Base-by-base conservation (phyloP, 331 rosid genomes). In the Stylosanthes scabra region DNA sequence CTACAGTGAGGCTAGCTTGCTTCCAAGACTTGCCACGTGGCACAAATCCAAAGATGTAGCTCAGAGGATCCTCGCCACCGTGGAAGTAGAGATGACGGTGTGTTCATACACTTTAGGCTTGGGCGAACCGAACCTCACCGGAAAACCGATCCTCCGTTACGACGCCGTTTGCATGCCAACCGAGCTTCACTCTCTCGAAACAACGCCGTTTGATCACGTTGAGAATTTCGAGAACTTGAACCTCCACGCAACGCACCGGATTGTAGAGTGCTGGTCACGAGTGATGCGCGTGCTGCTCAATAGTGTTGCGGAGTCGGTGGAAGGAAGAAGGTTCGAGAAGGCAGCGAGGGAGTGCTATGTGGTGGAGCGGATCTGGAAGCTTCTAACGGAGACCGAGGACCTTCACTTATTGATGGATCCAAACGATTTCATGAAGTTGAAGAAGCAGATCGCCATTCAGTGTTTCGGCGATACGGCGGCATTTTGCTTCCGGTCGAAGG, bases 401-500 rank as follows among this genome's bases (percentile, higher is more conserved):
- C 74, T 88, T 25, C 89, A 89, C 52, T 78, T 89, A 14, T 63
- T 91, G 54, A 91, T 94, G 96, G 99, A 94, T 57, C 96, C 99
- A 7, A 89, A 83, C 20, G 99, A 94, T 77, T 89, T 94, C 55
- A 64, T 94, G 9, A 75, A 80, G 15, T 83, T 94, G 61, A 94
- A 88, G 85, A 91, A 83, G 34, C 85, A 85, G 54, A 13, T 94
- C 0, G 39, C 56, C 27, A 59, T 89, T 55, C 79, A 71, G 13
- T 68, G 85, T 1, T 40, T 55, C 41, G 73, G 70, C 1, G 97
- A 94, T 14, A 81, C 90, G 67, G 84, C 70, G 44, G 78, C 96
- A 71, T 80, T 94, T 64, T 91, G 97, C 70, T 94, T 94, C 75
- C 57, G 97, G 11, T 94, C 99, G 49, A 84, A 28, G 72, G 86